Percentiles rank a stretch among this genome's conserved stretches.
phyloP scores from a whole-genome alignment of 73 alveolate species.

The Durusdinium trenchii region DNA sequence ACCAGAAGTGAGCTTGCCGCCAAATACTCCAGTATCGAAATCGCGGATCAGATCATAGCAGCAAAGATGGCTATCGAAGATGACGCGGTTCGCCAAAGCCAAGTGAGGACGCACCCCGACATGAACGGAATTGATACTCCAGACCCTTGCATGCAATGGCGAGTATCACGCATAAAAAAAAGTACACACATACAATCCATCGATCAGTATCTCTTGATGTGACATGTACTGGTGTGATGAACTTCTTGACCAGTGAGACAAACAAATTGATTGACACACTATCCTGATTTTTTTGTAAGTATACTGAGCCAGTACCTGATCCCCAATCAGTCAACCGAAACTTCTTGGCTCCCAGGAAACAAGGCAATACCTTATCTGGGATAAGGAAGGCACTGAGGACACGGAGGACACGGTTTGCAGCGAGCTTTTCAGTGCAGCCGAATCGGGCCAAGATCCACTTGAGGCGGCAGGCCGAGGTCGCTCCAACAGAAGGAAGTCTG shows the following conservation, averaged over 20 bases:
- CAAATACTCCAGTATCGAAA: neutral
- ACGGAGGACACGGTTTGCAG: neutral
- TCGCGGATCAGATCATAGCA: neutral
- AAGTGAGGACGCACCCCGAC: neutral
- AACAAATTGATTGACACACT: neutral
- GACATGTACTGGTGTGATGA: neutral
- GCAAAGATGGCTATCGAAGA: neutral
- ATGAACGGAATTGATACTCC: neutral
- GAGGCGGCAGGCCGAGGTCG: too few relatives aligned
- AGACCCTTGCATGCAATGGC: neutral
- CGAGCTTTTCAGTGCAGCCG: neutral
- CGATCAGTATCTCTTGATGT: neutral
- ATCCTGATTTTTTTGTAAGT: neutral
- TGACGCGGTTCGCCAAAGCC: neutral
- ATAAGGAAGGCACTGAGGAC: neutral
- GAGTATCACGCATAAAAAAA: neutral
- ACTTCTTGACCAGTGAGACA: neutral
- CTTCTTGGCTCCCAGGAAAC: neutral
- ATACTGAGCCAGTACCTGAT: neutral
- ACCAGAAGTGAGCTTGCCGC: neutral
- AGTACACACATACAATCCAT: neutral
- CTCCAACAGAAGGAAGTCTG: too few relatives aligned
- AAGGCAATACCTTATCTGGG: constrained; percentile 4
- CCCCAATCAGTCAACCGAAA: neutral
- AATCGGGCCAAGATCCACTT: neutral